Conservation (phyloP, 208 protist species). For the Acanthamoeba polyphaga region DNA sequence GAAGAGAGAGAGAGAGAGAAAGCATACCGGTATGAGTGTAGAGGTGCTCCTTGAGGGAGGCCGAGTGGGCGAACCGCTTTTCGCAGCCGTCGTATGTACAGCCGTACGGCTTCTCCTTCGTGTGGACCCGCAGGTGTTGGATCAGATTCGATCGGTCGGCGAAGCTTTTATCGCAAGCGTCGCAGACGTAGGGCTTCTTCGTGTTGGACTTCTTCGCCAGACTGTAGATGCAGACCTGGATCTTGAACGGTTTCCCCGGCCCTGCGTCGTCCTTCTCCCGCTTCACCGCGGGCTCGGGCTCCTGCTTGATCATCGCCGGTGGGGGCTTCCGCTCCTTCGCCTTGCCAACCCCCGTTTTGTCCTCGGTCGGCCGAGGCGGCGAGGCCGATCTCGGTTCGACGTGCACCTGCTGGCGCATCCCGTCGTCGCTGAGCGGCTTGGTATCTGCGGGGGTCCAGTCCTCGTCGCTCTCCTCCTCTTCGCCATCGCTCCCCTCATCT, state of each 20-base stretch:
- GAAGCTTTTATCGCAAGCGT: constrained; percentile 59
- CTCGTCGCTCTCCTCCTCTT: constrained; percentile 15
- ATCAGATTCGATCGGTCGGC: constrained; percentile 62
- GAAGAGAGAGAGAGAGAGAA: background rate
- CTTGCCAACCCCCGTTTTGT: background rate
- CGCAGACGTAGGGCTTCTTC: constrained; percentile 56
- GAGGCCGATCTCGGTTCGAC: background rate
- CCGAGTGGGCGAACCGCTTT: constrained; percentile 55
- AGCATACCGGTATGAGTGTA: constrained; percentile 44
- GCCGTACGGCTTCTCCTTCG: constrained; percentile 68
- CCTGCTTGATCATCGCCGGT: background rate
- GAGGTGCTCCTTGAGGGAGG: constrained; percentile 65
- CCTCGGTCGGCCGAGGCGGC: background rate
- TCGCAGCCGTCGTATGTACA: constrained; percentile 60
- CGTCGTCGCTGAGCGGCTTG: background rate
- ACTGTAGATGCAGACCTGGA: constrained; percentile 68
- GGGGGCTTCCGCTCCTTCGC: background rate
- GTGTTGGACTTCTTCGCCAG: constrained; percentile 51
- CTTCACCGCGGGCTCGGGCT: background rate
- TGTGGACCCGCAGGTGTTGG: constrained; percentile 60
- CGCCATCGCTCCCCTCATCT: constrained; percentile 1
- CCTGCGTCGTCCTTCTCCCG: background rate
- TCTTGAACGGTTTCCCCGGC: constrained; percentile 34
- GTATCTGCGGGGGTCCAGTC: background rate
- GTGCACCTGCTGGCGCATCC: background rate